Evolutionary conservation across 139 green algal genomes (phyloP).

Genomic region (Coccomyxa sp.): DNA sequence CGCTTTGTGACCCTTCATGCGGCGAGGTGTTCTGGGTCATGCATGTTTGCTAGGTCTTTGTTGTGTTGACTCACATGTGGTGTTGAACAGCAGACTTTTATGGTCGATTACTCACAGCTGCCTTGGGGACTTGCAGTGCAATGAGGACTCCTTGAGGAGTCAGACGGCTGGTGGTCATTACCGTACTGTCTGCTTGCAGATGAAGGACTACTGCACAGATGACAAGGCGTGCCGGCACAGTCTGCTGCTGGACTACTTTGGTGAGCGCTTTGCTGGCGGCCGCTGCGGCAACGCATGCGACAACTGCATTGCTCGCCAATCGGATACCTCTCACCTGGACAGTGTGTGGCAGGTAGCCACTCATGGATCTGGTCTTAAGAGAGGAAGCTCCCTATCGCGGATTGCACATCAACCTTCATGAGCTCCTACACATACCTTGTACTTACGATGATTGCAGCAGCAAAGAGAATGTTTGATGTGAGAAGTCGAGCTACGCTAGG

Average conservation of each 20-base stretch:
- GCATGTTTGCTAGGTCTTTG: not conserved
- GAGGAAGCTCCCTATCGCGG: no score
- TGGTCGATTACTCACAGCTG: no score
- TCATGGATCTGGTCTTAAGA: no score
- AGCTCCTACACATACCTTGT: no score
- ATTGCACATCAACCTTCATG: no score
- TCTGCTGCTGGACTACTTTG: constrained; percentile 50
- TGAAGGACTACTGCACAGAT: constrained; percentile 41
- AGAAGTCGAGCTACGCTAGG: no score
- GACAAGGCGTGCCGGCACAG: constrained; percentile 39
- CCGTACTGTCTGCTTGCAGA: constrained; percentile 12
- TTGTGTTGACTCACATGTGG: not conserved
- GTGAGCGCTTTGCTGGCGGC: constrained; percentile 17
- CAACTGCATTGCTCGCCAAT: not conserved
- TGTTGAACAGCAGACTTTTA: not conserved
- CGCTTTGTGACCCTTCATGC: not conserved
- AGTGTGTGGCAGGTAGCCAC: no score
- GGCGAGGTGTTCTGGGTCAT: not conserved
- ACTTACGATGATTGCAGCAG: no score
- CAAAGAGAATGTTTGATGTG: no score
- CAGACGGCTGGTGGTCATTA: no score
- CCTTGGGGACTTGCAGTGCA: not conserved
- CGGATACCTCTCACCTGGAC: not conserved
- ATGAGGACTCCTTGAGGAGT: not conserved
- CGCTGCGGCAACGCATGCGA: constrained; percentile 9